A percentile compares a stretch with the other conserved stretches of the same genome.
phyloP scores from a whole-genome alignment of 2,329 filamentous ascomycete genomes.

The Diaporthe ampelina region DNA sequence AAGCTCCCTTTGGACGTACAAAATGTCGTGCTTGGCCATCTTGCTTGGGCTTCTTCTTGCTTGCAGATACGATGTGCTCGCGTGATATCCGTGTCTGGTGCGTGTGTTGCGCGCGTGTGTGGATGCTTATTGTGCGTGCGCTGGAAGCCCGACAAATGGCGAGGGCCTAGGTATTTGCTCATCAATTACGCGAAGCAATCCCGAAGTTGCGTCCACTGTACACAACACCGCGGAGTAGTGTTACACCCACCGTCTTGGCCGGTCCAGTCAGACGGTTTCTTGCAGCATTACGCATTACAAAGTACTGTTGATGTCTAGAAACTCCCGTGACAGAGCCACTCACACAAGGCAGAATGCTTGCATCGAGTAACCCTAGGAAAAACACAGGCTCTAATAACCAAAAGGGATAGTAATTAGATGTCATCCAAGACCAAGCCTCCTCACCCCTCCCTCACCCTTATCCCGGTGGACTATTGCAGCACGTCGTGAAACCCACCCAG shows the following conservation, averaged over 20 bases:
- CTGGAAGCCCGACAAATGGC: neutral
- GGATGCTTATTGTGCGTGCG: neutral
- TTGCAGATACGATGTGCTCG: constrained; percentile 33
- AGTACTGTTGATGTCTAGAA: neutral
- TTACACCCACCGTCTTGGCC: neutral
- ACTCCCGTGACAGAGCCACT: constrained; percentile 16
- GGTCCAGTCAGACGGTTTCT: neutral
- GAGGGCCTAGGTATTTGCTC: neutral
- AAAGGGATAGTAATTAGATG: neutral
- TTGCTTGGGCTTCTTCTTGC: constrained; percentile 23
- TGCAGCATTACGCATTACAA: constrained; percentile 23
- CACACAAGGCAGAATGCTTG: neutral
- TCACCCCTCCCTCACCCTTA: neutral
- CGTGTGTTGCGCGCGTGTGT: neutral
- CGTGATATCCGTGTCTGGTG: constrained; percentile 12
- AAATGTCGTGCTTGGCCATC: constrained; percentile 31
- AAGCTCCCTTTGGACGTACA: constrained; percentile 2
- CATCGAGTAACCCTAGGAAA: constrained; percentile 1
- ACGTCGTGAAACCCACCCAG: constrained; percentile 9
- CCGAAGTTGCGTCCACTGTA: neutral
- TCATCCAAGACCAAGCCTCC: neutral
- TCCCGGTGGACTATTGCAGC: constrained; percentile 1
- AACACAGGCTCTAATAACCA: neutral
- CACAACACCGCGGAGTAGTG: neutral
- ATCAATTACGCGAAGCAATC: neutral